Evolutionary conservation across 208 protist genomes (phyloP).

Genomic region (Leptomonas seymouri): DNA sequence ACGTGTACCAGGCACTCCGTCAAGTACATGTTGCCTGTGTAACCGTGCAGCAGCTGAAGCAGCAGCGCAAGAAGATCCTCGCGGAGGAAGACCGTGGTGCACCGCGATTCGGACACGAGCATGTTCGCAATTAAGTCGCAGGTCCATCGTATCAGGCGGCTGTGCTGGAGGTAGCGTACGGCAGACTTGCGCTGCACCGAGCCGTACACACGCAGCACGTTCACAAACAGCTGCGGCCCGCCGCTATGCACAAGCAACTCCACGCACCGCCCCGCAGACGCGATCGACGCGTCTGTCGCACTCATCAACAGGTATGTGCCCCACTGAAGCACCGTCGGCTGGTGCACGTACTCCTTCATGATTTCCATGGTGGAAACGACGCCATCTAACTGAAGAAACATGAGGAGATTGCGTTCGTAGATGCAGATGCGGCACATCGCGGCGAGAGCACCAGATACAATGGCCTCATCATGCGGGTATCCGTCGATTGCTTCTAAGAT

Average conservation of each 20-base stretch:
- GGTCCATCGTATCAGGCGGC: slow-evolving; percentile 43
- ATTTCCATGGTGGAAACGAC: slow-evolving; percentile 78
- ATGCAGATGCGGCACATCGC: slow-evolving; percentile 72
- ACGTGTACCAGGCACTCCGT: slow-evolving; percentile 29
- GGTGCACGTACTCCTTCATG: slow-evolving; percentile 80
- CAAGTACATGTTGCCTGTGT: slow-evolving; percentile 23
- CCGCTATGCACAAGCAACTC: slow-evolving; percentile 45
- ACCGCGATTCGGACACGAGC: slow-evolving; percentile 22
- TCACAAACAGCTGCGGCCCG: slow-evolving; percentile 60
- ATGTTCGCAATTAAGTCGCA: slow-evolving; percentile 56
- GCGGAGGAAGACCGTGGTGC: slow-evolving; percentile 40
- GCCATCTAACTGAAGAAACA: slow-evolving; percentile 73
- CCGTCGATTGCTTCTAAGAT: slow-evolving; percentile 84
- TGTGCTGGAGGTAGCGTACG: slow-evolving; percentile 22
- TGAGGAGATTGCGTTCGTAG: slow-evolving; percentile 52
- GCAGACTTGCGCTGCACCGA: slow-evolving; percentile 20
- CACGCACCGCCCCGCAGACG: slow-evolving; percentile 35
- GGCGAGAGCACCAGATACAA: slow-evolving; percentile 64
- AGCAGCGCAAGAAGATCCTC: slow-evolving; percentile 51
- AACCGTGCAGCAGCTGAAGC: slow-evolving; percentile 42
- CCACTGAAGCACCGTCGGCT: slow-evolving; percentile 69
- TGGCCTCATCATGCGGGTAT: slow-evolving; percentile 68
- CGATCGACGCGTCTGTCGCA: slow-evolving; percentile 39
- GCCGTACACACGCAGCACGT: slow-evolving; percentile 57
- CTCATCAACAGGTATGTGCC: slow-evolving; percentile 64